Evolutionary conservation across 2,329 filamentous ascomycete genomes (phyloP).

Genomic region (Lasiodiplodia gonubiensis): DNA sequence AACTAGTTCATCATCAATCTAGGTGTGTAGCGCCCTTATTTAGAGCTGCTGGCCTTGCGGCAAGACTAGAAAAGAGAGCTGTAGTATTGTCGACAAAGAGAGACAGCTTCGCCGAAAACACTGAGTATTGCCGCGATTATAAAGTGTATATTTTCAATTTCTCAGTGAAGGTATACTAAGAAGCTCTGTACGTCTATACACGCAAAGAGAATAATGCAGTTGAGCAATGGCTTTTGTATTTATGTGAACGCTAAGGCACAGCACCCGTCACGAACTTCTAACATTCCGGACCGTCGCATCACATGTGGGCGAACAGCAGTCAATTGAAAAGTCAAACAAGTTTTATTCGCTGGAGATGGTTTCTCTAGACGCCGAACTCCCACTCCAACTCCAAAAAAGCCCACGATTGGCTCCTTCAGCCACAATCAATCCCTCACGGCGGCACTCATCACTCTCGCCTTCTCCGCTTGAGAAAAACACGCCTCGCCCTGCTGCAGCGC

Average conservation of each 20-base stretch:
- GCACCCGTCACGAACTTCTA: background rate
- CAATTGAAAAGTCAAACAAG: background rate
- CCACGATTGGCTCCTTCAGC: too few species aligned
- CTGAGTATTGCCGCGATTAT: too few species aligned
- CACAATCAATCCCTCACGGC: constrained; percentile 11
- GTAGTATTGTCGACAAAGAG: too few species aligned
- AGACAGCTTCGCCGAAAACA: too few species aligned
- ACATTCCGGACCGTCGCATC: background rate
- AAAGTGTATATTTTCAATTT: too few species aligned
- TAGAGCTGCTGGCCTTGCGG: too few species aligned
- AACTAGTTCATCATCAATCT: too few species aligned
- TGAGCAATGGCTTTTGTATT: background rate
- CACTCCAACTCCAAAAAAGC: background rate
- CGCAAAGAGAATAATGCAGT: background rate
- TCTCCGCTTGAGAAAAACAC: constrained; percentile 64
- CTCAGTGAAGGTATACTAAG: too few species aligned
- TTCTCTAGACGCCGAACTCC: background rate
- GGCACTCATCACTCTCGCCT: constrained; percentile 47
- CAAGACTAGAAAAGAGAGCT: too few species aligned
- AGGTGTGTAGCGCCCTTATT: too few species aligned
- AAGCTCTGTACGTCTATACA: too few species aligned
- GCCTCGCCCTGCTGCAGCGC: constrained; percentile 71
- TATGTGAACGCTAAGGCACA: background rate
- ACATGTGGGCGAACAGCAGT: background rate
- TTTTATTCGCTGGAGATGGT: background rate